Conservation (phyloP, 306 rosid genomes). For the Erythrophleum fordii region DNA sequence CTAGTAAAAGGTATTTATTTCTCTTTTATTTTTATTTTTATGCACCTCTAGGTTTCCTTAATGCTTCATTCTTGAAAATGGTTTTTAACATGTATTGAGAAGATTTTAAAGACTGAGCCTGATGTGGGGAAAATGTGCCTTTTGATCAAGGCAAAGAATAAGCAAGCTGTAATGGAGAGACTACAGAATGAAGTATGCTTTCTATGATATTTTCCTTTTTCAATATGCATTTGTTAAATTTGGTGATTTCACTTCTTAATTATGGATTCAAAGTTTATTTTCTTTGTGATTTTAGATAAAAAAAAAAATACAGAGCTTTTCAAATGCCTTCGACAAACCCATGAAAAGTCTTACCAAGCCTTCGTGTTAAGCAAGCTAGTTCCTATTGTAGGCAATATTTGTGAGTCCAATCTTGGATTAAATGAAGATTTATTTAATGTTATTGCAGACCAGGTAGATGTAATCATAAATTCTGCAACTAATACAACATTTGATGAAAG, state of each 20-base stretch:
- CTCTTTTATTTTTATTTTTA: not conserved
- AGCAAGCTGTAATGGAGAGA: conserved; percentile 82
- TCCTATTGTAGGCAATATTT: conserved; percentile 82
- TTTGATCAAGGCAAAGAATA: conserved; percentile 84
- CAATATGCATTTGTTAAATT: conserved; percentile 2
- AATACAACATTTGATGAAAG: conserved; percentile 96
- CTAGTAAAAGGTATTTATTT: conserved; percentile 74
- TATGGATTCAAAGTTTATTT: conserved; percentile 19
- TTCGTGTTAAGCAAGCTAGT: conserved; percentile 88
- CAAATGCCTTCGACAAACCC: conserved; percentile 72
- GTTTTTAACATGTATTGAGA: conserved; percentile 58
- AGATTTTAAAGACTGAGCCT: conserved; percentile 83
- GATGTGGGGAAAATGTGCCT: conserved; percentile 89
- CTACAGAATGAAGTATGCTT: conserved; percentile 75
- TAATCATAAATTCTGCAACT: conserved; percentile 92
- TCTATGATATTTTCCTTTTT: conserved; percentile 12
- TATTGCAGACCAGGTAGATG: conserved; percentile 78
- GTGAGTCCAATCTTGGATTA: conserved; percentile 80
- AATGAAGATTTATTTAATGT: conserved; percentile 50
- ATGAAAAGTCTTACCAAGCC: conserved; percentile 79
- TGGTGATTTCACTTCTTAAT: conserved; percentile 8
- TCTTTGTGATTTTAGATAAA: conserved; percentile 56
- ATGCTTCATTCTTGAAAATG: conserved; percentile 3
- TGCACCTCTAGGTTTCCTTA: not conserved
- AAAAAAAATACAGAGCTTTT: conserved; percentile 83